These are phyloP conservation scores for Apophysomyces trapeziformis DNA, from an alignment of 371 early-diverging fungal genomes.

Conservation along the genomic window DNA sequence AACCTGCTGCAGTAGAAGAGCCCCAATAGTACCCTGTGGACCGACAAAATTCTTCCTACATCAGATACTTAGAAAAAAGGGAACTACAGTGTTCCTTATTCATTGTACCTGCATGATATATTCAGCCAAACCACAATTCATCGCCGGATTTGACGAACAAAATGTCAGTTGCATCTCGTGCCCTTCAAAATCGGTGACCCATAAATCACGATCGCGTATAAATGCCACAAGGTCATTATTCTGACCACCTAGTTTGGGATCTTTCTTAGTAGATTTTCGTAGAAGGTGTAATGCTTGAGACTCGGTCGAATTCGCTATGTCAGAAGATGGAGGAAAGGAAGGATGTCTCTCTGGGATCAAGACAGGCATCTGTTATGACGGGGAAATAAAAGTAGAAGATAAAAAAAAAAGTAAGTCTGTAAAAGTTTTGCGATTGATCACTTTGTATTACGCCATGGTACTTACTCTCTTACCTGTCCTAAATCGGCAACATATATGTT, in stretches of 20 bases:
- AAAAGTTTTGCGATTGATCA: too few species aligned
- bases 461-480: conserved; percentile 22
- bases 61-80: neutral
- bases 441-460: neutral
- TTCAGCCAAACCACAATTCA: conserved; percentile 71
- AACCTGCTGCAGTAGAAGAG: conserved; percentile 24
- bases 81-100: neutral
- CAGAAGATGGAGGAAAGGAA: neutral
- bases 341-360: neutral
- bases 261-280: conserved; percentile 29
- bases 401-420: too few species aligned
- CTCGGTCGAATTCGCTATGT: conserved; percentile 1
- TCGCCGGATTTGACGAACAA: conserved; percentile 39
- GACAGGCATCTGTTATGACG: conserved; percentile 11
- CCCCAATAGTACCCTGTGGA: conserved; percentile 74
- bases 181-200: conserved; percentile 63
- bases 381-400: neutral
- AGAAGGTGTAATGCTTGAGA: neutral
- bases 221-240: conserved; percentile 60
- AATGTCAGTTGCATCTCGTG: conserved; percentile 68
- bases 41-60: conserved; percentile 75
- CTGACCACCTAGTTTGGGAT: conserved; percentile 68
- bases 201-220: conserved; percentile 67
- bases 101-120: conserved; percentile 71
- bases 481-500: conserved; percentile 17